These are phyloP conservation scores for Prototheca wickerhamii DNA, from an alignment of 163 green algal genomes.

Conservation along the genomic window DNA sequence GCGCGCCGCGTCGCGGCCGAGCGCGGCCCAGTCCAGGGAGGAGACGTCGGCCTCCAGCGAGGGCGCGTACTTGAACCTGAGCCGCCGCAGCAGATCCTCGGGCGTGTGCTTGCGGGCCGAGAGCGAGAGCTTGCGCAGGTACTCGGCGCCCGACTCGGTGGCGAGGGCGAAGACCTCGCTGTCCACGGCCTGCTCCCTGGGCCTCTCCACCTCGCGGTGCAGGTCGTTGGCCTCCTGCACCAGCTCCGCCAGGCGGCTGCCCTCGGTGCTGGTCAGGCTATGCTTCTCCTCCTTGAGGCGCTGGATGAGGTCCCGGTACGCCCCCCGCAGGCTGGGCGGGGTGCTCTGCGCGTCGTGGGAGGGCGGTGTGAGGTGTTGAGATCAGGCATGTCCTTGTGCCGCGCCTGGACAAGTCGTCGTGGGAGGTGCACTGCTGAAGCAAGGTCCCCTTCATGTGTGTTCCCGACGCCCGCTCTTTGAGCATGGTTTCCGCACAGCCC, in stretches of 20 bases:
- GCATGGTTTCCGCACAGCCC: no score
- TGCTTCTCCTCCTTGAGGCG: slow-evolving; percentile 21
- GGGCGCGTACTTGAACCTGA: slow-evolving; percentile 29
- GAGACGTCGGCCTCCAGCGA: not conserved
- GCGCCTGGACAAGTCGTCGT: no score
- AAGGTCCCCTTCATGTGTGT: no score
- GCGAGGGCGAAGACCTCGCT: slow-evolving; percentile 44
- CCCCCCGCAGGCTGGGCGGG: not conserved
- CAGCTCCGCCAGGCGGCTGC: slow-evolving; percentile 3
- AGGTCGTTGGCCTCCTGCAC: slow-evolving; percentile 14
- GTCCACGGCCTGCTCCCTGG: slow-evolving; percentile 44
- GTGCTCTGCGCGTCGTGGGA: not conserved
- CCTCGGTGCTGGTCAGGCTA: slow-evolving; percentile 7
- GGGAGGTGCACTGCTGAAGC: no score
- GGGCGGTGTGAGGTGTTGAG: not conserved
- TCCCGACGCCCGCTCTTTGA: no score
- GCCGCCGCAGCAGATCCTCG: slow-evolving; percentile 29
- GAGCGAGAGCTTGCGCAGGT: slow-evolving; percentile 22
- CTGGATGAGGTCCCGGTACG: slow-evolving; percentile 1
- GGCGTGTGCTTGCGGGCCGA: slow-evolving; percentile 8
- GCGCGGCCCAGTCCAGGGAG: not conserved
- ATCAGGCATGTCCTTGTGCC: no score
- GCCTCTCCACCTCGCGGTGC: slow-evolving; percentile 25
- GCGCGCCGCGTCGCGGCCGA: slow-evolving; percentile 5
- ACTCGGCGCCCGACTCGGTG: slow-evolving; percentile 24